Evolutionary conservation across 164 flowering plant genomes (phyloP).

Genomic region (Magnolia sinica): DNA sequence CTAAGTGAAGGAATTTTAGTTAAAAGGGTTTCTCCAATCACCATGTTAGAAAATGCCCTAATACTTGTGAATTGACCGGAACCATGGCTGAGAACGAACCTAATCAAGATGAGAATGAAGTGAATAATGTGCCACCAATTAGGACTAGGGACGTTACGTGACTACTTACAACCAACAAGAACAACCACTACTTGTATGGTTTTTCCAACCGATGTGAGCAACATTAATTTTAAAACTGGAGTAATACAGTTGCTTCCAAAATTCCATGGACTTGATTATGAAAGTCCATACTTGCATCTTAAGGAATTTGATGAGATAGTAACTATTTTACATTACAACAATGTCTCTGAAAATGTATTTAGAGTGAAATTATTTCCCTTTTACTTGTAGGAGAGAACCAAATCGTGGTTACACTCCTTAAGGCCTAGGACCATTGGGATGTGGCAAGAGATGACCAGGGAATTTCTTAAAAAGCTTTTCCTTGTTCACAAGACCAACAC

Average conservation of each 20-base stretch:
- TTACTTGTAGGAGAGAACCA: neutral
- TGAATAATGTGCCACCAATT: neutral
- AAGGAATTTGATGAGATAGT: neutral
- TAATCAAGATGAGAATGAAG: no score
- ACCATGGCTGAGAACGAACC: no score
- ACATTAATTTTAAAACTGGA: no score
- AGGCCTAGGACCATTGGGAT: neutral
- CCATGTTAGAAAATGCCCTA: no score
- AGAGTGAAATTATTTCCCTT: no score
- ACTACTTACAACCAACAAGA: neutral
- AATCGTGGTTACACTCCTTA: neutral
- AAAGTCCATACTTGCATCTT: neutral
- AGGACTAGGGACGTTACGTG: neutral
- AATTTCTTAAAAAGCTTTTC: neutral
- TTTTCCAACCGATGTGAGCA: neutral
- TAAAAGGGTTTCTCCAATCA: no score
- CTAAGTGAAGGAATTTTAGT: no score
- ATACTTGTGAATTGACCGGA: no score
- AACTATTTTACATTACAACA: neutral
- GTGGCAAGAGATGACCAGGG: neutral
- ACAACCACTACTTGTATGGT: neutral
- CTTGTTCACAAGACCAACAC: neutral
- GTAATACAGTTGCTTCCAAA: neutral
- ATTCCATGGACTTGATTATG: neutral
- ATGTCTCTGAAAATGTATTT: neutral